Base-by-base conservation (phyloP, 208 protist genomes). In the Trypanosoma grayi region DNA sequence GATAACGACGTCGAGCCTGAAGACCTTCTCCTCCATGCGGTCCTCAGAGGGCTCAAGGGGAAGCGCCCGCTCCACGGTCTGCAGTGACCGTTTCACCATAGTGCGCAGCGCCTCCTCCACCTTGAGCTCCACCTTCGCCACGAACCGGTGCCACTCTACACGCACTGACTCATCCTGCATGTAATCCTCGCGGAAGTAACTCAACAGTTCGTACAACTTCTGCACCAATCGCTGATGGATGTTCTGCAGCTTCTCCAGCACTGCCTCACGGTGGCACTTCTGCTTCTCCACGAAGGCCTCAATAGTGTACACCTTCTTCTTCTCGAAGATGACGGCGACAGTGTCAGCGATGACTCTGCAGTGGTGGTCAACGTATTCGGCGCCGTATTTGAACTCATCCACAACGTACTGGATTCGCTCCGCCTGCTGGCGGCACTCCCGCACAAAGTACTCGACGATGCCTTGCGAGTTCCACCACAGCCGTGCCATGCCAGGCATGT, bases 381-480 rank as follows among this genome's bases (percentile, higher is more conserved):
- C 73, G n/a, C 81, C 79, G 54, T 81, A 87, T 67, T 98, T 98
- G 82, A 97, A 98, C 66, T 95, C 87, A 70, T 96, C 77, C 8
- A 99, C 92, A 45, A 98, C 85, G 22, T 47, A 27, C 60, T 96
- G 85, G 10, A 98, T 75, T 43, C 90, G 72, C 22, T 83, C 78
- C 24, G 85, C 79, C 60, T 94, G 80, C 63, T 87, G 71, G 58
- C 89, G 85, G 75, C 93, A 98, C 69, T 98, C 93, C 11, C 81
- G 74, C 60, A 98, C 91, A 77, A 98, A 98, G 75, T 97, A 97
- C 66, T 98, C 93, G 13, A 98, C 85, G 62, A 98, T 92, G 54
- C 86, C 93, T 60, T 96, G 90, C 31, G 91, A 94, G 59, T 83
- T 90, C 97, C 98, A 99, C 66, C 83, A 93, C 27, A 98, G 73